Percentiles rank a stretch among this genome's conserved stretches.
Evolutionary conservation across 805 yeast species (phyloP).

Genomic region (Schwanniomyces occidentalis): DNA sequence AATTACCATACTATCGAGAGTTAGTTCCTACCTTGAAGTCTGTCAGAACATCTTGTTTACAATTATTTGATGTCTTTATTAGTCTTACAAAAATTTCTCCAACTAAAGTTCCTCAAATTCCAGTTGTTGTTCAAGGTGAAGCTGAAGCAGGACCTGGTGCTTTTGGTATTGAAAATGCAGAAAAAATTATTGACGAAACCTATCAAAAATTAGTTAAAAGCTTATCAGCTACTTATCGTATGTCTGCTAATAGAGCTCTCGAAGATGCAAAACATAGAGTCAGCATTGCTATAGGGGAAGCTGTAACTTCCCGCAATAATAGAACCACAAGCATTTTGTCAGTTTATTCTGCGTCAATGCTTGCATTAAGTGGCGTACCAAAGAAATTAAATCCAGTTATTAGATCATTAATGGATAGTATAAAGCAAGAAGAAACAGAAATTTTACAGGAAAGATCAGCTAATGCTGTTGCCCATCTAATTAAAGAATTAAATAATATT

Average conservation of each 20-base stretch:
- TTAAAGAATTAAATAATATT: slow-evolving; percentile 53
- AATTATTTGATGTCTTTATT: slow-evolving; percentile 73
- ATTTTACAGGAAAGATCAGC: slow-evolving; percentile 75
- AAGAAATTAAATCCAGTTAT: slow-evolving; percentile 85
- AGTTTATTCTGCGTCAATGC: slow-evolving; percentile 71
- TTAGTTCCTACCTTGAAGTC: slow-evolving; percentile 83
- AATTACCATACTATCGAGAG: slow-evolving; percentile 69
- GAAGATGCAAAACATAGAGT: slow-evolving; percentile 79
- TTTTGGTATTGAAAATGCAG: slow-evolving; percentile 77
- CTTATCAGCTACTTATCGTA: slow-evolving; percentile 67
- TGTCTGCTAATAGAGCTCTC: slow-evolving; percentile 67
- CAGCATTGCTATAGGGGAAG: slow-evolving; percentile 63
- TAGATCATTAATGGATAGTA: slow-evolving; percentile 87
- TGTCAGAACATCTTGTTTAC: slow-evolving; percentile 83
- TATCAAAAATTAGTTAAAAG: slow-evolving; percentile 64
- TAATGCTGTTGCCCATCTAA: slow-evolving; percentile 61
- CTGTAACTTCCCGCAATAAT: slow-evolving; percentile 49
- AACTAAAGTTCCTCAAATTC: slow-evolving; percentile 73
- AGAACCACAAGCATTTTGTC: slow-evolving; percentile 67
- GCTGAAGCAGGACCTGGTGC: slow-evolving; percentile 93
- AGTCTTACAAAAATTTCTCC: slow-evolving; percentile 74
- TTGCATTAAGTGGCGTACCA: slow-evolving; percentile 70
- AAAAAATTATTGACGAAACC: slow-evolving; percentile 60
- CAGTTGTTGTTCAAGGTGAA: slow-evolving; percentile 93
- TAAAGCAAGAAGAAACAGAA: slow-evolving; percentile 70